Percentiles rank a stretch among this genome's conserved stretches.
Conservation (phyloP, 2,329 filamentous ascomycete species). For the Penicillium sp. region DNA sequence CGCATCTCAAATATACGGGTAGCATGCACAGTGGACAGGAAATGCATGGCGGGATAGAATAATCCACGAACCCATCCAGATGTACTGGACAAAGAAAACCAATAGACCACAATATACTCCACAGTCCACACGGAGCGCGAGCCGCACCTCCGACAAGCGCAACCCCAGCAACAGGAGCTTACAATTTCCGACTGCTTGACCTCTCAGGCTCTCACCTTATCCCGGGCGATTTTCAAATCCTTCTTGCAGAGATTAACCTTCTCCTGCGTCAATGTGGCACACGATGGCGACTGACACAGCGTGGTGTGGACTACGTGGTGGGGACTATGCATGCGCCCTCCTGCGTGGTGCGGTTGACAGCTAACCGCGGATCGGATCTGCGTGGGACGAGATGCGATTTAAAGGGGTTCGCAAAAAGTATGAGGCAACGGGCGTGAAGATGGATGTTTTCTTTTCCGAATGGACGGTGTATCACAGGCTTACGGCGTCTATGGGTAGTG, state of each 20-base stretch:
- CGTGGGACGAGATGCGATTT: not conserved
- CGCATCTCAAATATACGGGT: not conserved
- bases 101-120: not conserved
- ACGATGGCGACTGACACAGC: conserved; percentile 11
- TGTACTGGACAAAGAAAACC: not conserved
- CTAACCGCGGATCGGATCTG: conserved; percentile 3
- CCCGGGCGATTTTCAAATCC: not conserved
- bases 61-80: not conserved
- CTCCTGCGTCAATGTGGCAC: conserved; percentile 12
- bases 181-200: not conserved
- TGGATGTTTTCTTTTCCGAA: conserved; percentile 1
- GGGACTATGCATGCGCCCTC: conserved; percentile 13
- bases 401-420: not conserved
- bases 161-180: not conserved
- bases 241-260: conserved; percentile 8
- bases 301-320: conserved; percentile 12
- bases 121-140: not conserved
- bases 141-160: not conserved
- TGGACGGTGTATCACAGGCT: not conserved
- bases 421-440: conserved; percentile 2
- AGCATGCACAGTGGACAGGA: not conserved
- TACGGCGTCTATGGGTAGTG: not conserved
- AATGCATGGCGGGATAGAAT: not conserved
- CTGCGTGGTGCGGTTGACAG: conserved; percentile 12
- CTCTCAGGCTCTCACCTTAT: not conserved